phyloP scores from a whole-genome alignment of 352 stramenopile genomes.

The Globisporangium paroecandrum region DNA sequence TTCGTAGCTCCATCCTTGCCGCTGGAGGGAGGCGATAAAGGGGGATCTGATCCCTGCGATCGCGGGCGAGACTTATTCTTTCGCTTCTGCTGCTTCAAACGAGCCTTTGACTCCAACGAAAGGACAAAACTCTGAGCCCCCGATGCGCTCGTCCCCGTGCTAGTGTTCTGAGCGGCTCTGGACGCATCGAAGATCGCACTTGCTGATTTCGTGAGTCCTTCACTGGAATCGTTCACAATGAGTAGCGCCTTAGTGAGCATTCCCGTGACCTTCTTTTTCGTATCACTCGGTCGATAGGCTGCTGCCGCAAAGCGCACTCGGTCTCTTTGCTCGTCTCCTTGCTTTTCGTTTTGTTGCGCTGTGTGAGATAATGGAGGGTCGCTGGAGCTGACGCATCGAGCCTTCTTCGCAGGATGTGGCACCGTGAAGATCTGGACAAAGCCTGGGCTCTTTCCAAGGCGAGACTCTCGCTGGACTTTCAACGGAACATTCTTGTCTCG shows the following conservation, averaged over 20 bases:
- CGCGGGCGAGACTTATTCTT: conserved; percentile 15
- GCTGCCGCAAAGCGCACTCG: conserved; percentile 8
- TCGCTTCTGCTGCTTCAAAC: conserved; percentile 11
- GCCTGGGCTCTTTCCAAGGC: conserved; percentile 53
- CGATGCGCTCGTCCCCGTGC: not conserved
- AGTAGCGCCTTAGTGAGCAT: conserved; percentile 20
- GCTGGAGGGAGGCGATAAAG: not conserved
- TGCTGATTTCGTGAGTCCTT: not conserved
- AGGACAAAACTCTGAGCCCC: conserved; percentile 5
- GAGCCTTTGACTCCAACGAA: conserved; percentile 4
- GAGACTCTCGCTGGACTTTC: conserved; percentile 25
- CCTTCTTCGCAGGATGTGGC: conserved; percentile 29
- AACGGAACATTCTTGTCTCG: conserved; percentile 91
- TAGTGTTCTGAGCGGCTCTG: conserved; percentile 1
- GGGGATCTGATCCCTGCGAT: conserved; percentile 17
- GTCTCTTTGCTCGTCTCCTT: not conserved
- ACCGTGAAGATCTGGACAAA: conserved; percentile 71
- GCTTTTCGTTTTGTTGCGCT: not conserved
- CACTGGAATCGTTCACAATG: conserved; percentile 13
- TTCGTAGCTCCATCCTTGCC: conserved; percentile 7
- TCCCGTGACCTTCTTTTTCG: conserved; percentile 15
- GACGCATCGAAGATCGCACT: conserved; percentile 2
- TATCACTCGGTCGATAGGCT: conserved; percentile 17
- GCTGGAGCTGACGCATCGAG: not conserved
- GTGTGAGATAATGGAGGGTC: not conserved